These are phyloP conservation scores for Hanseniaspora clermontiae DNA, from an alignment of 805 yeast genomes.

Conservation along the genomic window DNA sequence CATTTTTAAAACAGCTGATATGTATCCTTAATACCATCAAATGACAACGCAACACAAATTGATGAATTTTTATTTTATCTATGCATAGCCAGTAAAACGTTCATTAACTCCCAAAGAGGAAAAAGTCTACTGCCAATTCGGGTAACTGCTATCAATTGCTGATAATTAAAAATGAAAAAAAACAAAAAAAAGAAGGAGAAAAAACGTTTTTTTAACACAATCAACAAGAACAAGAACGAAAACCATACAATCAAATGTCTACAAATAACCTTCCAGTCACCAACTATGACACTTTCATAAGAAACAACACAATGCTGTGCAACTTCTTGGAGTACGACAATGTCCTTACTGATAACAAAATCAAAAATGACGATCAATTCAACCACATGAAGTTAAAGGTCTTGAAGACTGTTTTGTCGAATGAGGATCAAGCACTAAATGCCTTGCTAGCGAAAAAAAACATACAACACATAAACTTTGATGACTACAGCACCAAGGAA, in stretches of 20 bases:
- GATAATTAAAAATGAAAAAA: too few species aligned
- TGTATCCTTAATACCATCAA: not conserved
- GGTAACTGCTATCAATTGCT: too few species aligned
- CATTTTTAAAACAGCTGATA: not conserved
- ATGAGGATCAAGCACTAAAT: conserved; percentile 1
- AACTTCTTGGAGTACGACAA: conserved; percentile 9
- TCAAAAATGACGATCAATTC: not conserved
- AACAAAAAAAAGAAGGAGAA: too few species aligned
- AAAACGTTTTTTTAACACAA: too few species aligned
- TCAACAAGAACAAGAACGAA: too few species aligned
- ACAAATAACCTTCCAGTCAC: not conserved
- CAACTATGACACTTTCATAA: conserved; percentile 7
- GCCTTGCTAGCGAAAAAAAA: not conserved
- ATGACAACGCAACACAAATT: too few species aligned
- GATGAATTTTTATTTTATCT: too few species aligned
- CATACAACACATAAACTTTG: too few species aligned
- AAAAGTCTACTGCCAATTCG: too few species aligned
- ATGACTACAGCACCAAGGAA: not conserved
- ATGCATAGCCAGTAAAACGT: too few species aligned
- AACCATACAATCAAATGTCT: not conserved
- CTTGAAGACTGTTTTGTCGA: not conserved
- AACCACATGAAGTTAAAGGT: not conserved
- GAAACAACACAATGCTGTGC: conserved; percentile 6
- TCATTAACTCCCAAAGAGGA: too few species aligned
- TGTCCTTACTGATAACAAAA: not conserved